Evolutionary conservation across 225 moss, liverwort and hornwort species (phyloP).

Genomic region (Straminergon stramineum): DNA sequence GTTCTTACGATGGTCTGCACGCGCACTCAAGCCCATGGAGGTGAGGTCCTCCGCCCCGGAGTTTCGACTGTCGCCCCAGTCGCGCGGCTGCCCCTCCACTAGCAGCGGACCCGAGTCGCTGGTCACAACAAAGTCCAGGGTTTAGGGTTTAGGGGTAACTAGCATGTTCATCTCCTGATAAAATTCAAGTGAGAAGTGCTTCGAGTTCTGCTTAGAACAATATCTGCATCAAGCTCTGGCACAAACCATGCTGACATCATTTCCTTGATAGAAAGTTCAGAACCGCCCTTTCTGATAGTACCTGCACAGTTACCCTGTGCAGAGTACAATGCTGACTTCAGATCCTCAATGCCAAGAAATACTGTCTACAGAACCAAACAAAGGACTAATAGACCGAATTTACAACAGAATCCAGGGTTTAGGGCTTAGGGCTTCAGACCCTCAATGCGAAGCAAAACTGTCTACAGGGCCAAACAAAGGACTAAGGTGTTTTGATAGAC

Average conservation of each 20-base stretch:
- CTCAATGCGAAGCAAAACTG: neutral
- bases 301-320: neutral
- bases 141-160: neutral
- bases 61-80: slow-evolving; percentile 92
- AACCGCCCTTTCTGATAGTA: neutral
- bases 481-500: neutral
- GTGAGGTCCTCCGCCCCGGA: slow-evolving; percentile 31
- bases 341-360: neutral
- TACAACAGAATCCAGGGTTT: neutral
- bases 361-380: neutral
- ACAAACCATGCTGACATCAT: neutral
- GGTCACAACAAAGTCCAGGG: neutral
- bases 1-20: slow-evolving; percentile 58
- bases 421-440: neutral
- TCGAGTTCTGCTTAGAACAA: neutral
- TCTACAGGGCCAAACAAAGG: neutral
- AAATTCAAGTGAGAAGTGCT: neutral
- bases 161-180: neutral
- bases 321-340: neutral
- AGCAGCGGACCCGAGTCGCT: slow-evolving; percentile 78
- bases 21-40: slow-evolving; percentile 55
- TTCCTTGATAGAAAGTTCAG: neutral
- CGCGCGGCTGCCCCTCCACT: slow-evolving; percentile 82
- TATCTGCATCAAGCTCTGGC: neutral
- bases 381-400: neutral